phyloP scores from a whole-genome alignment of 768 basidiomycete species.

The Hygrocybe coccinea region DNA sequence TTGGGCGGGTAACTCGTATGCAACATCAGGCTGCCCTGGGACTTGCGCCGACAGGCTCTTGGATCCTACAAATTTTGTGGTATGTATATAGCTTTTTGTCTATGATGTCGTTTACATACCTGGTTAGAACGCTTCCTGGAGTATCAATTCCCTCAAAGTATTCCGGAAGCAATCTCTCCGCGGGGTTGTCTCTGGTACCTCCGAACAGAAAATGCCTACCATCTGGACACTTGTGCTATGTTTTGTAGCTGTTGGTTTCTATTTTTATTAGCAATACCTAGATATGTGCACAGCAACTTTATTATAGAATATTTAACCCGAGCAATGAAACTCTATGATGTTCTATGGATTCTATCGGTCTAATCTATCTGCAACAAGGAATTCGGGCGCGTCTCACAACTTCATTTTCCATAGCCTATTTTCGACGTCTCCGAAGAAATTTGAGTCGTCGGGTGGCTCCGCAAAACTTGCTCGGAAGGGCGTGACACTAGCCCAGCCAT shows the following conservation, averaged over 20 bases:
- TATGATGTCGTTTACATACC: neutral
- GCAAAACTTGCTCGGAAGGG: slow-evolving; percentile 73
- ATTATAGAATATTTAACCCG: neutral
- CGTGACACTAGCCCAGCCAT: slow-evolving; percentile 71
- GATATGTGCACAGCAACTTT: neutral
- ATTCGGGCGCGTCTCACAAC: slow-evolving; percentile 19
- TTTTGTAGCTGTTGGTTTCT: neutral
- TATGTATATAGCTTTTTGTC: slow-evolving; percentile 29
- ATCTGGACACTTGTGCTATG: neutral
- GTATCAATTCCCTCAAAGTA: slow-evolving; percentile 73
- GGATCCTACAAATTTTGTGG: slow-evolving; percentile 70
- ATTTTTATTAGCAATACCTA: neutral
- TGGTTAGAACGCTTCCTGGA: slow-evolving; percentile 71
- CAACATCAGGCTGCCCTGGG: slow-evolving; percentile 68
- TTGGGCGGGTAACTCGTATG: slow-evolving; percentile 81
- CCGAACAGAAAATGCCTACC: neutral
- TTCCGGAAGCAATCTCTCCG: slow-evolving; percentile 55
- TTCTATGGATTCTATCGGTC: slow-evolving; percentile 4
- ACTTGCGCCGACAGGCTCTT: slow-evolving; percentile 59
- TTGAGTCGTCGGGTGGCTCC: slow-evolving; percentile 42
- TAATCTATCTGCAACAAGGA: slow-evolving; percentile 7
- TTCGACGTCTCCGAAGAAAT: slow-evolving; percentile 27
- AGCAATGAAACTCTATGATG: neutral
- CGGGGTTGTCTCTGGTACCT: slow-evolving; percentile 28
- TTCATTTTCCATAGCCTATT: slow-evolving; percentile 53